A percentile compares a stretch with the other conserved stretches of the same genome.
Conservation (phyloP, 2,329 filamentous ascomycete genomes). For the Sporothrix sp. region DNA sequence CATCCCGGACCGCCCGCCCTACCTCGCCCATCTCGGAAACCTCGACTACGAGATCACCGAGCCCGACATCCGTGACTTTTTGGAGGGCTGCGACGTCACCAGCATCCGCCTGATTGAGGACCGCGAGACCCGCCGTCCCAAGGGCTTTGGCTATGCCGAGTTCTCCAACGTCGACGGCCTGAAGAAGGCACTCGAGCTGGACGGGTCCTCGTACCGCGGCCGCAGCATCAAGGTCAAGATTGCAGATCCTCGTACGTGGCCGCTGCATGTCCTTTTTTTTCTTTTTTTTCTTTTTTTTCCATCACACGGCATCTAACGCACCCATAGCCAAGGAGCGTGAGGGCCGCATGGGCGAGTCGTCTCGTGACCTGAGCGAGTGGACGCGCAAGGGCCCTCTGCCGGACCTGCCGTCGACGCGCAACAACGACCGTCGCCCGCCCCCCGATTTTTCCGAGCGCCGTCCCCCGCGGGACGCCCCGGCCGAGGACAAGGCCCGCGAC, state of each 20-base stretch:
- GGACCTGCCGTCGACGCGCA: constrained; percentile 28
- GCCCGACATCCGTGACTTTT: constrained; percentile 76
- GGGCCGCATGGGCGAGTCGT: constrained; percentile 54
- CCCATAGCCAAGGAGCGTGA: constrained; percentile 71
- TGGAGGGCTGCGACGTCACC: constrained; percentile 72
- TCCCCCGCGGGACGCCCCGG: constrained; percentile 56
- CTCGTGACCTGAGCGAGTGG: constrained; percentile 81
- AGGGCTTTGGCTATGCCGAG: constrained; percentile 97
- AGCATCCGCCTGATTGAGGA: constrained; percentile 96
- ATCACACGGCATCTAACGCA: constrained; percentile 3
- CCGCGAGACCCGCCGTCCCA: constrained; percentile 84
- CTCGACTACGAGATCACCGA: constrained; percentile 88
- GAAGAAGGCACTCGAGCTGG: constrained; percentile 79
- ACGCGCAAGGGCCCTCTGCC: constrained; percentile 71
- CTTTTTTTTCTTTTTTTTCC: not conserved
- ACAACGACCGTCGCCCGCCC: constrained; percentile 35
- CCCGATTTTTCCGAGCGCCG: constrained; percentile 56
- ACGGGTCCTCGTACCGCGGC: constrained; percentile 74
- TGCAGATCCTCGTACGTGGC: constrained; percentile 94
- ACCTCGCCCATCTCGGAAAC: constrained; percentile 92
- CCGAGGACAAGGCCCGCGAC: constrained; percentile 67
- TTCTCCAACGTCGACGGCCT: constrained; percentile 80
- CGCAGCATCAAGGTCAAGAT: constrained; percentile 88
- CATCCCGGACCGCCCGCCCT: constrained; percentile 85
- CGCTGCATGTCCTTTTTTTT: too few species aligned